A percentile compares a stretch with the other conserved stretches of the same genome.
phyloP scores from a whole-genome alignment of 1,284 basidiomycete species.

The Vanrija pseudolonga region DNA sequence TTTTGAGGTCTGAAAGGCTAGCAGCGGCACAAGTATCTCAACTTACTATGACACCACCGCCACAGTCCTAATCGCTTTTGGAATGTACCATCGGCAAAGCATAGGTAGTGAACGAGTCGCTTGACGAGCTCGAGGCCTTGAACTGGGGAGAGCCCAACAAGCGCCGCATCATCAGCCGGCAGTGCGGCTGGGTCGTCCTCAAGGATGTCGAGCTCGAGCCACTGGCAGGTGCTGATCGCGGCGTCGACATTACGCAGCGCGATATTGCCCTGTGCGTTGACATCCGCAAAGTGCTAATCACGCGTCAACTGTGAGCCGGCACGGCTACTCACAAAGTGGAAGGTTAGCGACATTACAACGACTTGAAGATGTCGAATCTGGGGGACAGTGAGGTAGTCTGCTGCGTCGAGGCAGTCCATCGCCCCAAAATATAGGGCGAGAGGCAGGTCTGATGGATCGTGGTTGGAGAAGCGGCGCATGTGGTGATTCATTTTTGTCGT shows the following conservation, averaged over 20 bases:
- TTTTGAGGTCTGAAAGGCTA: not conserved
- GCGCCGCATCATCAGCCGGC: slow-evolving; percentile 5
- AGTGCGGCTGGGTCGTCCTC: not conserved
- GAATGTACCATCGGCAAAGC: slow-evolving; percentile 20
- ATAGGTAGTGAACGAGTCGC: slow-evolving; percentile 13
- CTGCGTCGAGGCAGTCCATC: slow-evolving; percentile 12
- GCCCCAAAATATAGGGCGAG: slow-evolving; percentile 11
- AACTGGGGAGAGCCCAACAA: not conserved
- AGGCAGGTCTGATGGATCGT: slow-evolving; percentile 2
- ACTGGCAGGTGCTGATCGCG: slow-evolving; percentile 18
- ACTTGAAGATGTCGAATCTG: slow-evolving; percentile 24
- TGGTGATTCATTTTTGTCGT: slow-evolving; percentile 4
- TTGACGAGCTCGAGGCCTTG: slow-evolving; percentile 13
- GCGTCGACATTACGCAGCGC: slow-evolving; percentile 18
- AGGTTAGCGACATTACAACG: slow-evolving; percentile 14
- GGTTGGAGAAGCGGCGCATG: not conserved
- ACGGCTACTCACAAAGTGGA: slow-evolving; percentile 16
- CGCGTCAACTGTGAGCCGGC: not conserved
- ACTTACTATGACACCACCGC: slow-evolving; percentile 8
- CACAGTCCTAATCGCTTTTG: slow-evolving; percentile 13
- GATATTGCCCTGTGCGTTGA: slow-evolving; percentile 13
- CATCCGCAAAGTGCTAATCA: slow-evolving; percentile 23
- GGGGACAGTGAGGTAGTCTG: slow-evolving; percentile 15
- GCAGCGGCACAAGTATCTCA: not conserved
- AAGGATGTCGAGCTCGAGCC: slow-evolving; percentile 21